These are phyloP conservation scores for Bauhinia variegata DNA, from an alignment of 306 rosid species.

Conservation along the genomic window DNA sequence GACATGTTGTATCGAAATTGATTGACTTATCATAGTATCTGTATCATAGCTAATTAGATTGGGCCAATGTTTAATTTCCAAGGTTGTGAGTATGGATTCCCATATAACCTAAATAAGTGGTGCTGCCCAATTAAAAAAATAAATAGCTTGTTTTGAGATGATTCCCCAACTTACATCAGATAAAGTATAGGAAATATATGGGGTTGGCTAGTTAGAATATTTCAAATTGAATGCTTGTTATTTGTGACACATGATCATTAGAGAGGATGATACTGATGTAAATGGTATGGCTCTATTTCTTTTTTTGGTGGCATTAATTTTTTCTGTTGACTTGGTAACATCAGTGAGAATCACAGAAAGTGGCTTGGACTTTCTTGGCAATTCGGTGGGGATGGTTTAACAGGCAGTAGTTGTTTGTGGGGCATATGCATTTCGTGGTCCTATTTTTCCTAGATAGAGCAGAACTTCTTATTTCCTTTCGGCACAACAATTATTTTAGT, in stretches of 20 bases:
- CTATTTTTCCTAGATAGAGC: constrained; percentile 22
- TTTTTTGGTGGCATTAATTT: constrained; percentile 34
- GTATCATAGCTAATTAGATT: constrained; percentile 4
- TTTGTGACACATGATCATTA: too few species aligned
- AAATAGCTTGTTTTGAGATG: too few species aligned
- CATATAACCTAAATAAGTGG: too few species aligned
- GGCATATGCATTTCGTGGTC: constrained; percentile 43
- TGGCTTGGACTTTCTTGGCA: constrained; percentile 36
- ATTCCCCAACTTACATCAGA: too few species aligned
- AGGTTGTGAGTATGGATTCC: too few species aligned
- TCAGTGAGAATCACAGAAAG: constrained; percentile 40
- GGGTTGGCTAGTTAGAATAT: too few species aligned
- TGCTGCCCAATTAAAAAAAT: too few species aligned
- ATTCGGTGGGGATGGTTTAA: constrained; percentile 33
- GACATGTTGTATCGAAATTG: neutral
- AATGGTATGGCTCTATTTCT: constrained; percentile 4
- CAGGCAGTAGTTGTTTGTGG: constrained; percentile 49
- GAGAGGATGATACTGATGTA: constrained; percentile 1
- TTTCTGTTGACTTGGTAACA: constrained; percentile 28
- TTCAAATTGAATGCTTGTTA: too few species aligned
- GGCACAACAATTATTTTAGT: constrained; percentile 24
- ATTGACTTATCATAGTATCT: constrained; percentile 5
- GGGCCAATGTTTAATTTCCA: neutral
- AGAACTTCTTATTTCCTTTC: constrained; percentile 9
- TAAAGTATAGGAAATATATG: too few species aligned